These are phyloP conservation scores for Paulinella micropora DNA, from an alignment of 78 protist genomes.

Conservation along the genomic window DNA sequence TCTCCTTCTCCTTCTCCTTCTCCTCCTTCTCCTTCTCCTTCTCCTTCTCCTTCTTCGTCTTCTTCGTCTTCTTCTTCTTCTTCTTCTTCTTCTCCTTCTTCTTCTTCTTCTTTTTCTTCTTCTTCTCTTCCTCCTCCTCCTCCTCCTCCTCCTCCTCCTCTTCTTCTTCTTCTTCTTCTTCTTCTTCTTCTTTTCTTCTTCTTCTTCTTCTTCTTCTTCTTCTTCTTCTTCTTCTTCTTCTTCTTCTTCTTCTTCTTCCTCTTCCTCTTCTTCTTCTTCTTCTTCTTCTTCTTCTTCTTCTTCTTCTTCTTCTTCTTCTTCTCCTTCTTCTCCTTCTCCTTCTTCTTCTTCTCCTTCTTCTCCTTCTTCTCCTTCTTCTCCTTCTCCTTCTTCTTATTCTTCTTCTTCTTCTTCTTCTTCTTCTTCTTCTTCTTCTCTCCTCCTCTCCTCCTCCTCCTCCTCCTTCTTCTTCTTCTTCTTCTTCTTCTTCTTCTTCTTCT, in stretches of 20 bases:
- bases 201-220: too few relatives aligned
- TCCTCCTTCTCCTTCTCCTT: too few relatives aligned
- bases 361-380: background rate
- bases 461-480: background rate
- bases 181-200: background rate
- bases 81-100: too few relatives aligned
- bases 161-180: background rate
- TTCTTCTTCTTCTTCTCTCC: background rate
- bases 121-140: too few relatives aligned
- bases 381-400: too few relatives aligned
- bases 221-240: background rate
- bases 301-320: background rate
- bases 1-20: too few relatives aligned
- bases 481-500: background rate
- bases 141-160: too few relatives aligned
- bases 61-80: too few relatives aligned
- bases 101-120: too few relatives aligned
- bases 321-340: background rate
- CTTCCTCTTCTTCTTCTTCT: background rate
- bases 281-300: background rate
- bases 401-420: background rate
- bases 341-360: background rate
- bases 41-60: too few relatives aligned
- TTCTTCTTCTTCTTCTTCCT: background rate
- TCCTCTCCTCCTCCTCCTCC: background rate